These are phyloP conservation scores for Plasmodium falciparum DNA, from an alignment of 169 alveolate species.

Conservation along the genomic window DNA sequence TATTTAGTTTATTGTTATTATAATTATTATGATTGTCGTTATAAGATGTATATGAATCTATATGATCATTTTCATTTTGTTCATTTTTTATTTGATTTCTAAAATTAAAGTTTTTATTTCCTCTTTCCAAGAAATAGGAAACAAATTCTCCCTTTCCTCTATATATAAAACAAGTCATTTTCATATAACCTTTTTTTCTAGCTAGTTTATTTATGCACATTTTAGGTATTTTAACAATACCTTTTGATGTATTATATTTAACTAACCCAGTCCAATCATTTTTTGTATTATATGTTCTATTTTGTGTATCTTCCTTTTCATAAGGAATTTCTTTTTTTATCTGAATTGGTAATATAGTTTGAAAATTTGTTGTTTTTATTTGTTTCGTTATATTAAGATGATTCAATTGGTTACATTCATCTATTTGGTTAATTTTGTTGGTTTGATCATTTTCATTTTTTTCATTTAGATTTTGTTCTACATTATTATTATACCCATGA, in stretches of 20 bases:
- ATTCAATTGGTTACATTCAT: not conserved
- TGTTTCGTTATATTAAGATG: not conserved
- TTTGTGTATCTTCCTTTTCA: not conserved
- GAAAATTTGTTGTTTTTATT: not conserved
- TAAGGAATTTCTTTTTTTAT: not conserved
- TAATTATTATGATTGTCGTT: slow-evolving; percentile 1
- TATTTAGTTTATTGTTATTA: slow-evolving; percentile 9
- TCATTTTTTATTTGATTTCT: slow-evolving; percentile 32
- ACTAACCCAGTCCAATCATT: slow-evolving; percentile 64
- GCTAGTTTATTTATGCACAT: slow-evolving; percentile 65
- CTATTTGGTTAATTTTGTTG: slow-evolving; percentile 2
- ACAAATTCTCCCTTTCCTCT: slow-evolving; percentile 74
- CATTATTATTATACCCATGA: not conserved
- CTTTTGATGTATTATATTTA: slow-evolving; percentile 55
- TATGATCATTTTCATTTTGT: not conserved
- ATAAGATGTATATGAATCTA: not conserved
- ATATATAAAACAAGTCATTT: slow-evolving; percentile 58
- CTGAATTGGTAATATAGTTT: not conserved
- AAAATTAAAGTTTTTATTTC: slow-evolving; percentile 33
- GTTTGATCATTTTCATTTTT: not conserved
- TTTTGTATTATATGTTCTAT: slow-evolving; percentile 3
- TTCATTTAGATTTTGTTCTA: slow-evolving; percentile 11
- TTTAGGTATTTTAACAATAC: slow-evolving; percentile 57
- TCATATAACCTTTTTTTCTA: slow-evolving; percentile 57
- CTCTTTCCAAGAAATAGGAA: slow-evolving; percentile 47